Conservation (phyloP, 768 basidiomycete genomes). For the Naematelia aurantialba region DNA sequence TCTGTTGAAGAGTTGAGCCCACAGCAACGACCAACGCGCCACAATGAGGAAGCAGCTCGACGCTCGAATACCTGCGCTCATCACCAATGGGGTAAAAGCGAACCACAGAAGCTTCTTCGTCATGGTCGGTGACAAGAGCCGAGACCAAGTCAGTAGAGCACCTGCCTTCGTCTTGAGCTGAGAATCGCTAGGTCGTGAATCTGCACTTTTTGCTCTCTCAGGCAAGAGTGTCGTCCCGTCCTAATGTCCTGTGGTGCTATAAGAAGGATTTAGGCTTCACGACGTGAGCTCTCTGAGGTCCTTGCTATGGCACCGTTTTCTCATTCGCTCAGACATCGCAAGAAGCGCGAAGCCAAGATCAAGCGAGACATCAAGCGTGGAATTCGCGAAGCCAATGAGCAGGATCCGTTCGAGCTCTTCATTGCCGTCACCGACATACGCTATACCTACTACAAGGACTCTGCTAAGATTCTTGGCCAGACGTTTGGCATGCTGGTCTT, state of each 20-base stretch:
- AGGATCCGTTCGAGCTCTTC: constrained; percentile 97
- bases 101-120: constrained; percentile 95
- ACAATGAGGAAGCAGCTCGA: constrained; percentile 61
- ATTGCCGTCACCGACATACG: constrained; percentile 98
- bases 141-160: constrained; percentile 67
- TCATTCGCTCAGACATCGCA: constrained; percentile 66
- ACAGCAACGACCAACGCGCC: not conserved
- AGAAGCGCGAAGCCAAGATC: constrained; percentile 94
- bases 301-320: not conserved
- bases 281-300: constrained; percentile 59
- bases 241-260: constrained; percentile 96
- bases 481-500: constrained; percentile 96
- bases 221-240: constrained; percentile 79
- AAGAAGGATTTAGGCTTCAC: constrained; percentile 98
- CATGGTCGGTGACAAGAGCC: constrained; percentile 86
- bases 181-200: constrained; percentile 59
- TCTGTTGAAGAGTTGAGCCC: too few relatives aligned
- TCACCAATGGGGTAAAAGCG: constrained; percentile 86
- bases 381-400: constrained; percentile 87
- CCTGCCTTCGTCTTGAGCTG: not conserved
- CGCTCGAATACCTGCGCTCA: constrained; percentile 84
- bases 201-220: constrained; percentile 92
- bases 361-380: constrained; percentile 94
- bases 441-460: constrained; percentile 98
- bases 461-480: constrained; percentile 91